phyloP scores from a whole-genome alignment of 1,284 basidiomycete species.

The Heterobasidion parviporum region DNA sequence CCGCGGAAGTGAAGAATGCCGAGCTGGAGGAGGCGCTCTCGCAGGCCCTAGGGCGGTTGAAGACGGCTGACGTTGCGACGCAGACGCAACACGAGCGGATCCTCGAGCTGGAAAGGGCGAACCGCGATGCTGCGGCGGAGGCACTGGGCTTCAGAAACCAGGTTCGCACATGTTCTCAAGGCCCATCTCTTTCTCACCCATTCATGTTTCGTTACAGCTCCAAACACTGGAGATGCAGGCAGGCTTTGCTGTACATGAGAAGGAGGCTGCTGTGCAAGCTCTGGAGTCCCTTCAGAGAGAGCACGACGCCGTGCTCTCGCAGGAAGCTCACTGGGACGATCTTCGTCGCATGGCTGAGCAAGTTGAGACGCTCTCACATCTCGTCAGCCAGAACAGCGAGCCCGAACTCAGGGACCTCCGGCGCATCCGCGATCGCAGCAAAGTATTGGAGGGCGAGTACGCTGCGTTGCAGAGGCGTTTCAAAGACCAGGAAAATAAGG shows the following conservation, averaged over 20 bases:
- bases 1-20: slow-evolving; percentile 44
- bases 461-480: slow-evolving; percentile 57
- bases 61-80: slow-evolving; percentile 58
- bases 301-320: slow-evolving; percentile 46
- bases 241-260: slow-evolving; percentile 49
- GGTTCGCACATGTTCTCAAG: slow-evolving; percentile 29
- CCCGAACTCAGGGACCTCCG: slow-evolving; percentile 66
- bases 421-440: slow-evolving; percentile 54
- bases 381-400: slow-evolving; percentile 56
- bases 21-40: slow-evolving; percentile 64
- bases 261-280: slow-evolving; percentile 43
- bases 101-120: slow-evolving; percentile 49
- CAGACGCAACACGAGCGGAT: slow-evolving; percentile 54
- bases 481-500: slow-evolving; percentile 62
- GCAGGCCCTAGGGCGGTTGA: slow-evolving; percentile 58
- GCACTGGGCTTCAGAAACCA: slow-evolving; percentile 48
- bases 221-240: slow-evolving; percentile 52
- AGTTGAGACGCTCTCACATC: slow-evolving; percentile 51
- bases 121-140: slow-evolving; percentile 42
- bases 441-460: slow-evolving; percentile 60
- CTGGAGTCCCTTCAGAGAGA: slow-evolving; percentile 47
- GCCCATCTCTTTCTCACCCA: not conserved
- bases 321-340: slow-evolving; percentile 66
- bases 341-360: slow-evolving; percentile 60
- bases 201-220: slow-evolving; percentile 29